Evolutionary conservation across 2,329 filamentous ascomycete genomes (phyloP), one percentile per base, ranked within the genome.

Genomic region (Alternaria ethzedia): DNA sequence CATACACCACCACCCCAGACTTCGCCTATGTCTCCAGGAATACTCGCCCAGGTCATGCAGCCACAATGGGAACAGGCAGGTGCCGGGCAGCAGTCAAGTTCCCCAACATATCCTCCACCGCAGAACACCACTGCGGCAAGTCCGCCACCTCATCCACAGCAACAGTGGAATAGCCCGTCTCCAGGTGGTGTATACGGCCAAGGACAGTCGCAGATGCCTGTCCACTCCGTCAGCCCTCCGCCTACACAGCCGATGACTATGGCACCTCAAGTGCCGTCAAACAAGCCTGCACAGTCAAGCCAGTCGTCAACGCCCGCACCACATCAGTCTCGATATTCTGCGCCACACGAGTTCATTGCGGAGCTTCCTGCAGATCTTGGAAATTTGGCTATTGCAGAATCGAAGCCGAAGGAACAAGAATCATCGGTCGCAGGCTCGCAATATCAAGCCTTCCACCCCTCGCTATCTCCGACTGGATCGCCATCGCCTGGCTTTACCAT

Each of bases 331-430:
- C 44, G 50, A 2, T 60, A 68, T n/a, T 25, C 69, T 52, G 51
- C 54, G 5, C 68, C 73, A 5, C 70, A 69, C 7, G 72, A 74
- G 17, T 79, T 78, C 54, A 69, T 79, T 26, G 77, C 76, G 6
- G 77, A 79, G 54, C 60, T 79, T 20, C 77, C 77, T 6, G 77
- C 73, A 41, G 75, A 79, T 36, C 23, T 78, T 51, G 74, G 72
- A n/a, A 74, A 65, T 15, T 52, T 77, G 43, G 74, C 52, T 23
- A 47, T 77, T 12, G 32, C 26, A 41, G 68, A 74, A 50, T 17
- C 70, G 4, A 71, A 74, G 17, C 46, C 70, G 0, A 49, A 61
- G 13, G 54, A 58, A 50, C 51, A 57, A 11, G 59, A 60, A 13
- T 8, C 54, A 10, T 45, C 66, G 2, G 30, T 51, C n/a, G 65